phyloP scores from a whole-genome alignment of 2,329 filamentous ascomycete genomes.

The Trichoderma harzianum region DNA sequence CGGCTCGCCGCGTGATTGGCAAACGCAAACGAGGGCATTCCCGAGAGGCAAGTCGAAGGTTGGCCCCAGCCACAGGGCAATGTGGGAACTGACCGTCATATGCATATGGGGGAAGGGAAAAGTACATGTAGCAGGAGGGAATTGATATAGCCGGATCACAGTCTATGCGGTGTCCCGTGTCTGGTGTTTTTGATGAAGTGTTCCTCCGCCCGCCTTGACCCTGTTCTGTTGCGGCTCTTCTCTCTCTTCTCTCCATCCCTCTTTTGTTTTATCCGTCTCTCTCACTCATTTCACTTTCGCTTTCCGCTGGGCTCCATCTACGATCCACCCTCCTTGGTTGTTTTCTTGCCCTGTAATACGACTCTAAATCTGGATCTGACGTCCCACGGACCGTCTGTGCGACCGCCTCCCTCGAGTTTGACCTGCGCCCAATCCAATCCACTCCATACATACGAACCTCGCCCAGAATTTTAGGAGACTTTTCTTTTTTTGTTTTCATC shows the following conservation, averaged over 20 bases:
- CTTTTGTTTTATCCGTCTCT: background rate
- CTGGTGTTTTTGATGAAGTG: background rate
- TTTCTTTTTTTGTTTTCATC: background rate
- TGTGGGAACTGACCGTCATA: background rate
- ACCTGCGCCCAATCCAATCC: background rate
- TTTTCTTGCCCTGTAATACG: background rate
- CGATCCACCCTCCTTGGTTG: background rate
- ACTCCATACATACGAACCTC: background rate
- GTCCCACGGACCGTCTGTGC: conserved; percentile 2
- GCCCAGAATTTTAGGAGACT: background rate
- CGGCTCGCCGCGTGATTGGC: background rate
- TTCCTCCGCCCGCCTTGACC: background rate
- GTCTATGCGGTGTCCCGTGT: background rate
- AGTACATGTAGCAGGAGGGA: background rate
- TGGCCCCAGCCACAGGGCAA: background rate
- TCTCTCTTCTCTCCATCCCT: background rate
- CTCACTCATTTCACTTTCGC: background rate
- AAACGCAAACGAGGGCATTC: background rate
- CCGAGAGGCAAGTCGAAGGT: background rate
- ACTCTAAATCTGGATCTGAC: conserved; percentile 9
- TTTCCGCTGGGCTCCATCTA: background rate
- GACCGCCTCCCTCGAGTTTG: background rate
- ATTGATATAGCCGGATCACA: background rate
- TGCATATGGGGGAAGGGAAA: background rate
- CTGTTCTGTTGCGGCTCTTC: background rate